Percentiles rank a stretch among this genome's conserved stretches.
Evolutionary conservation across 2,329 filamentous ascomycete species (phyloP).

Genomic region (Scytalidium lignicola): DNA sequence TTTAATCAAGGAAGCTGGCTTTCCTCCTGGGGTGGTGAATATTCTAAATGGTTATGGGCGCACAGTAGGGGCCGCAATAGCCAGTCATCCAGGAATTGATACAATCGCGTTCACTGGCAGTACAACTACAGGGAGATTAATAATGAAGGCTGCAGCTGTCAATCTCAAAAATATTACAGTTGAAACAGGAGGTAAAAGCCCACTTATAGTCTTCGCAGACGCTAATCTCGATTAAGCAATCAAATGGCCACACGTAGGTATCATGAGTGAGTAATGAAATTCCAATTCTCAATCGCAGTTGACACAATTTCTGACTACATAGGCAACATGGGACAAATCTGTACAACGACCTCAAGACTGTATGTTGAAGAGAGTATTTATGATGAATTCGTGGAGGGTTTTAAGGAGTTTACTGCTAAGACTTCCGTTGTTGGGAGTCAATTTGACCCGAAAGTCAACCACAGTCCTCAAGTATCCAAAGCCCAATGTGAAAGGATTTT

Average conservation of each 20-base stretch:
- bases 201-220: slow-evolving; percentile 55
- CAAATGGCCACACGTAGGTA: slow-evolving; percentile 50
- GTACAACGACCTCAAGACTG: slow-evolving; percentile 55
- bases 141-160: slow-evolving; percentile 62
- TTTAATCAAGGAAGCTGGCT: slow-evolving; percentile 65
- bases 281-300: too few relatives aligned
- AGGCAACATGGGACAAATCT: slow-evolving; percentile 58
- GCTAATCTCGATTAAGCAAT: slow-evolving; percentile 59
- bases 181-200: slow-evolving; percentile 59
- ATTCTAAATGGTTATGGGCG: slow-evolving; percentile 64
- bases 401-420: slow-evolving; percentile 49
- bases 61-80: slow-evolving; percentile 56
- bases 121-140: slow-evolving; percentile 60
- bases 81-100: slow-evolving; percentile 40
- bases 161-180: slow-evolving; percentile 58
- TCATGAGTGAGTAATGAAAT: too few relatives aligned
- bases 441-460: slow-evolving; percentile 60
- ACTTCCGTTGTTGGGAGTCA: slow-evolving; percentile 61
- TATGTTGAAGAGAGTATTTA: slow-evolving; percentile 53
- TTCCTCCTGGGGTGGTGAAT: slow-evolving; percentile 71
- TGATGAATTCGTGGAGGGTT: slow-evolving; percentile 55
- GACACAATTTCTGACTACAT: too few relatives aligned
- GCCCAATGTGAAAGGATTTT: slow-evolving; percentile 62
- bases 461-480: slow-evolving; percentile 66
- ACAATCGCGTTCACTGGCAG: slow-evolving; percentile 54